phyloP scores from a whole-genome alignment of 2,329 filamentous ascomycete species.

The Apiospora sp. region DNA sequence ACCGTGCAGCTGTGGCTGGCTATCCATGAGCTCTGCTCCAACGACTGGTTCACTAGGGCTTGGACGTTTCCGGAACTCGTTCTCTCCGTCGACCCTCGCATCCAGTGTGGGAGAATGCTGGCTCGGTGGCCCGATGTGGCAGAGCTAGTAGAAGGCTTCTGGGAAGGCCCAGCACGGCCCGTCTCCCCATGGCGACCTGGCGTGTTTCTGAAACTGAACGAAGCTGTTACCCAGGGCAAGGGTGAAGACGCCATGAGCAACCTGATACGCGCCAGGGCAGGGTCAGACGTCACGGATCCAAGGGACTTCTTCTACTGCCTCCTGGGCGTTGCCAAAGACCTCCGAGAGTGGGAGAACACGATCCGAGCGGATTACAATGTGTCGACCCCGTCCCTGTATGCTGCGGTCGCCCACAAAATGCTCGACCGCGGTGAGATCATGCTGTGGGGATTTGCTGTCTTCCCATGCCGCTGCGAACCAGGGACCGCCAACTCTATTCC shows the following conservation, averaged over 20 bases:
- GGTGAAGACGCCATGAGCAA: neutral
- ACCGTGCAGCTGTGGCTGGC: neutral
- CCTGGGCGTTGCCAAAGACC: neutral
- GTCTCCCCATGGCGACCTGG: neutral
- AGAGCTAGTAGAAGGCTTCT: neutral
- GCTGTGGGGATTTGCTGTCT: neutral
- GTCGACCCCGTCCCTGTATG: neutral
- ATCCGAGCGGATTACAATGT: neutral
- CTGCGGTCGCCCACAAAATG: neutral
- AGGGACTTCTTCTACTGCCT: conserved; percentile 1
- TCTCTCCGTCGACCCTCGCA: neutral
- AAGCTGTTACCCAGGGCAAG: neutral
- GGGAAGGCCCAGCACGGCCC: neutral
- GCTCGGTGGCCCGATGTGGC: neutral
- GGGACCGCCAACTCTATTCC: too few relatives aligned
- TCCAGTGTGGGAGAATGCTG: neutral
- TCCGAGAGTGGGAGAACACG: neutral
- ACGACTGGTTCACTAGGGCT: neutral
- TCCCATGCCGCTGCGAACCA: neutral
- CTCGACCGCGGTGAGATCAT: neutral
- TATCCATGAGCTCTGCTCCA: neutral
- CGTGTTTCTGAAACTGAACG: neutral
- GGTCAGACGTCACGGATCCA: neutral
- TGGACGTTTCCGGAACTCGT: neutral
- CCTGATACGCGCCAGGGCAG: neutral